phyloP scores from a whole-genome alignment of 1,284 basidiomycete genomes.

The Wolfiporia cocos region DNA sequence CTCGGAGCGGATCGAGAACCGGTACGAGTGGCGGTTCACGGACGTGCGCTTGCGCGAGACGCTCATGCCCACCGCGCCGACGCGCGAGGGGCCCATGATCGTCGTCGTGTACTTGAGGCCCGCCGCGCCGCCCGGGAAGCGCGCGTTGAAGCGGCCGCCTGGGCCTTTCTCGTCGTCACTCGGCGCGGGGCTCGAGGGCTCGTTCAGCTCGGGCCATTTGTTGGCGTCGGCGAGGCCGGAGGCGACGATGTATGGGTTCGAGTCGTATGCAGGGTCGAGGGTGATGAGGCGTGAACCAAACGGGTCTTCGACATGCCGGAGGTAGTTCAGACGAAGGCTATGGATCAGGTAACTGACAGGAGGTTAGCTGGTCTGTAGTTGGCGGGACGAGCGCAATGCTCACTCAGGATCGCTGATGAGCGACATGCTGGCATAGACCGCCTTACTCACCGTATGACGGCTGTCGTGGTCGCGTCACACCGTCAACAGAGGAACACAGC shows the following conservation, averaged over 20 bases:
- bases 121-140: conserved; percentile 35
- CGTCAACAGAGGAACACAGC: too few relatives aligned
- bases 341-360: conserved; percentile 78
- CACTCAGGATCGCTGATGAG: conserved; percentile 60
- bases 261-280: conserved; percentile 62
- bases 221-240: conserved; percentile 73
- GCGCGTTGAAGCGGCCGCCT: conserved; percentile 16
- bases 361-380: neutral
- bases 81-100: conserved; percentile 50
- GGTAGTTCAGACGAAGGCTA: conserved; percentile 75
- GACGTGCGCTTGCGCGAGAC: conserved; percentile 29
- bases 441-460: too few relatives aligned
- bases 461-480: too few relatives aligned
- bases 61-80: conserved; percentile 27
- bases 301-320: conserved; percentile 84
- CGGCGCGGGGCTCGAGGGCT: conserved; percentile 61
- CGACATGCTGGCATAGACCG: conserved; percentile 41
- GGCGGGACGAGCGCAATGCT: conserved; percentile 12
- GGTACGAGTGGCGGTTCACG: conserved; percentile 34
- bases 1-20: conserved; percentile 24
- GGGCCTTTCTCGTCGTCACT: conserved; percentile 57
- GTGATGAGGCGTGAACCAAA: conserved; percentile 78
- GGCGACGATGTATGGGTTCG: conserved; percentile 78
- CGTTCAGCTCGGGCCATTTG: conserved; percentile 78
- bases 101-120: conserved; percentile 80